Evolutionary conservation across 441 rosid genomes (phyloP), one percentile per base, ranked within the genome.

Genomic region (Erodium texanum): DNA sequence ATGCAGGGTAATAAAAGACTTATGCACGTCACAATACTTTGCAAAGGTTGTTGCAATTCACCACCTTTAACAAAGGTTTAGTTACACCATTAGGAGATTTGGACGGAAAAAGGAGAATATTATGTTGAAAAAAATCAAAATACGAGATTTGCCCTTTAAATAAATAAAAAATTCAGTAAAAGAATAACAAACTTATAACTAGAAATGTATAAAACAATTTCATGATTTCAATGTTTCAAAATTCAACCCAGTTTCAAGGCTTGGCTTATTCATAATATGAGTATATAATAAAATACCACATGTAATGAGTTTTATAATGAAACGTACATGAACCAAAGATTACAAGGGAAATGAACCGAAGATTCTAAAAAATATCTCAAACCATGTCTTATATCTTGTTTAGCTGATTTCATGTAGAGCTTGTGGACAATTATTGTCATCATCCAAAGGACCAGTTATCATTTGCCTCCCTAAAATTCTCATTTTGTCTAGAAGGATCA

Each of bases 151-250:
- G n/a, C n/a, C n/a, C n/a, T n/a, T n/a, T n/a, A n/a, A n/a, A n/a
- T n/a, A n/a, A n/a, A n/a, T n/a, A n/a, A n/a, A n/a, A n/a, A n/a
- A n/a, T n/a, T n/a, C n/a, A n/a, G n/a, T n/a, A n/a, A n/a, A n/a
- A n/a, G n/a, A n/a, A n/a, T n/a, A n/a, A n/a, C n/a, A n/a, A n/a
- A n/a, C n/a, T n/a, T n/a, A n/a, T n/a, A n/a, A n/a, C n/a, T n/a
- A n/a, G n/a, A n/a, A n/a, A n/a, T n/a, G n/a, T n/a, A n/a, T n/a
- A n/a, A n/a, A n/a, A n/a, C n/a, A n/a, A 59, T 59, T 59, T 59
- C 64, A 59, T 59, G 32, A 59, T 59, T 59, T 59, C 64, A 22
- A 59, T 14, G 64, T 59, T 22, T 23, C n/a, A 59, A 12, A 22
- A 11, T 23, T 23, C 9, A 59, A 59, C 64, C 27, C 27, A 12